These are phyloP conservation scores for Venturia carpophila DNA, from an alignment of 2,329 filamentous ascomycete genomes.

Conservation along the genomic window DNA sequence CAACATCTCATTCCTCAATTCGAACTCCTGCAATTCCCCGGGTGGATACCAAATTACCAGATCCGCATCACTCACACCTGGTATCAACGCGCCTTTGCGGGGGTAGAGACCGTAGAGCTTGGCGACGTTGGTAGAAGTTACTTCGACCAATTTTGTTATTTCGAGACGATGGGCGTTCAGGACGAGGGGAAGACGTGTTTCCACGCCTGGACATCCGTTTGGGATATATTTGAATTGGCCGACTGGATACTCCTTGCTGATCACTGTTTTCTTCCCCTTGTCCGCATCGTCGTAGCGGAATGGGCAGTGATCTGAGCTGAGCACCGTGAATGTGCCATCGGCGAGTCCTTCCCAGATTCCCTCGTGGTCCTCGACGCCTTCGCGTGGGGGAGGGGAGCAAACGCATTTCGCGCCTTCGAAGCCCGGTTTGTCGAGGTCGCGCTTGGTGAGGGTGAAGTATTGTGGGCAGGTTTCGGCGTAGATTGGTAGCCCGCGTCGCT, in stretches of 20 bases:
- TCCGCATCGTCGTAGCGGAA: slow-evolving; percentile 43
- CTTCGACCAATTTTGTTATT: slow-evolving; percentile 46
- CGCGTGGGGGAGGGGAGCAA: slow-evolving; percentile 46
- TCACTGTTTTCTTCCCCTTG: slow-evolving; percentile 42
- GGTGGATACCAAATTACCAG: slow-evolving; percentile 51
- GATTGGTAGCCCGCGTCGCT: slow-evolving; percentile 43
- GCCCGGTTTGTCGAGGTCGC: slow-evolving; percentile 42
- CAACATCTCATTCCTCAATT: slow-evolving; percentile 45
- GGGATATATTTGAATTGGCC: slow-evolving; percentile 50
- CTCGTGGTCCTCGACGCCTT: slow-evolving; percentile 40
- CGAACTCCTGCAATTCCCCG: slow-evolving; percentile 36
- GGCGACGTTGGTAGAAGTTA: slow-evolving; percentile 48
- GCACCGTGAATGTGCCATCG: slow-evolving; percentile 46
- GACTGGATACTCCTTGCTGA: slow-evolving; percentile 38
- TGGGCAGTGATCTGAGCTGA: slow-evolving; percentile 45
- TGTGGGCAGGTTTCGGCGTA: slow-evolving; percentile 51
- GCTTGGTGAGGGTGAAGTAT: slow-evolving; percentile 47
- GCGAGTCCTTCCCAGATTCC: slow-evolving; percentile 44
- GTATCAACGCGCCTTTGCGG: slow-evolving; percentile 43
- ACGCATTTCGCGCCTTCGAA: slow-evolving; percentile 51
- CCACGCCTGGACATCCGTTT: slow-evolving; percentile 51
- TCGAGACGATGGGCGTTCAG: slow-evolving; percentile 34
- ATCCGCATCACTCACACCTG: slow-evolving; percentile 48
- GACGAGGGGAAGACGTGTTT: slow-evolving; percentile 47
- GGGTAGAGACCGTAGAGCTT: slow-evolving; percentile 51